These are phyloP conservation scores for Flaveria robusta DNA, from an alignment of 129 eudicot species.

Conservation along the genomic window DNA sequence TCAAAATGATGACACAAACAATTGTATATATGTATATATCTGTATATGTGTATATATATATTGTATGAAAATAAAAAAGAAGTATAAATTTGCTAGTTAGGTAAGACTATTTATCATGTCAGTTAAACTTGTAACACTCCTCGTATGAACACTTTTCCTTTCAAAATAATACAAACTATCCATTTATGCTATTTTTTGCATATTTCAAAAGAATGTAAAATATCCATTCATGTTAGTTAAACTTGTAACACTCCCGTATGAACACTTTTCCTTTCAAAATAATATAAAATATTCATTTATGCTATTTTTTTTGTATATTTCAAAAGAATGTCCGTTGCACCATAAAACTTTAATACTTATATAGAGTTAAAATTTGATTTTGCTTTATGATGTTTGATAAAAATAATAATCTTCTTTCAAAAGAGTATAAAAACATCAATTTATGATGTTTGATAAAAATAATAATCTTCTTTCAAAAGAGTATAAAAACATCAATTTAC, in stretches of 20 bases:
- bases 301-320: too few species aligned
- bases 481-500: too few species aligned
- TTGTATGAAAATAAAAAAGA: background rate
- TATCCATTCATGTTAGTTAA: background rate
- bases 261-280: background rate
- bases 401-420: too few species aligned
- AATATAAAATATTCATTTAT: background rate
- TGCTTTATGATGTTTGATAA: too few species aligned
- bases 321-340: background rate
- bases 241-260: slow-evolving; percentile 7
- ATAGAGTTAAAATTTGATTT: too few species aligned
- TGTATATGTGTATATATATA: background rate
- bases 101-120: slow-evolving; percentile 25
- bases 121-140: slow-evolving; percentile 12
- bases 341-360: too few species aligned
- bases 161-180: background rate
- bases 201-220: background rate
- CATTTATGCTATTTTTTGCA: background rate
- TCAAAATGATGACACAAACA: background rate
- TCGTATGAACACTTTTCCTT: background rate
- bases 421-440: too few species aligned
- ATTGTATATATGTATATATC: background rate
- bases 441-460: too few species aligned
- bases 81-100: slow-evolving; percentile 4
- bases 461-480: too few species aligned